Conservation (phyloP, 129 eudicot genomes). For the Lactuca saligna region DNA sequence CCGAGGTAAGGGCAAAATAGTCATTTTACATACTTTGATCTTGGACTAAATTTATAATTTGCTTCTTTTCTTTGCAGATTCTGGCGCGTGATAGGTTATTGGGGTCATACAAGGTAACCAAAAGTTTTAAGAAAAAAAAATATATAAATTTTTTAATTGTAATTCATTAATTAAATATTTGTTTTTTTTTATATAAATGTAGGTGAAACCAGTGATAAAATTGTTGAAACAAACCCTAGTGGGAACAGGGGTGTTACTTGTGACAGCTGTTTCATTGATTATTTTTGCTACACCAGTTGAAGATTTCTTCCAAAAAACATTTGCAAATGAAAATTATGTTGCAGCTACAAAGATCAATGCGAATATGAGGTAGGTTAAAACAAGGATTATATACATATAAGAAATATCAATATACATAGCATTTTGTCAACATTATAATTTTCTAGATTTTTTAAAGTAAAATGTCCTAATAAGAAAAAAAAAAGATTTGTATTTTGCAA, state of each 20-base stretch:
- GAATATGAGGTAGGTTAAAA: conserved; percentile 50
- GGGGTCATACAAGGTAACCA: conserved; percentile 88
- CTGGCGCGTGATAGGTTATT: conserved; percentile 90
- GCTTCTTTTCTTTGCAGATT: conserved; percentile 48
- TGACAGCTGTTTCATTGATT: conserved; percentile 72
- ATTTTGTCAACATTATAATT: too few species aligned
- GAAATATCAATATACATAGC: too few species aligned
- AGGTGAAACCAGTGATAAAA: conserved; percentile 97
- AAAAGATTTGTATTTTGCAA: too few species aligned
- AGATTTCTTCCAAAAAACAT: conserved; percentile 61
- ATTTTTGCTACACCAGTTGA: conserved; percentile 90
- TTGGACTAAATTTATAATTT: background rate
- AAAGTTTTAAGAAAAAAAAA: background rate
- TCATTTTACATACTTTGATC: background rate
- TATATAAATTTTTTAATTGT: background rate
- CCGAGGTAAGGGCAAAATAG: conserved; percentile 61
- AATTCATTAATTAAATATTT: background rate
- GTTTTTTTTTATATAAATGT: conserved; percentile 9
- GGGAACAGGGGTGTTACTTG: conserved; percentile 90
- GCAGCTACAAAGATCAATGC: conserved; percentile 47
- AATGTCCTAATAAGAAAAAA: too few species aligned
- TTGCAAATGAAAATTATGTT: conserved; percentile 39
- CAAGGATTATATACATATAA: too few species aligned
- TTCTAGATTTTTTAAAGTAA: too few species aligned
- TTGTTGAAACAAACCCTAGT: conserved; percentile 96